Evolutionary conservation across 2,329 filamentous ascomycete genomes (phyloP).

Genomic region (Teratosphaeria destructans): DNA sequence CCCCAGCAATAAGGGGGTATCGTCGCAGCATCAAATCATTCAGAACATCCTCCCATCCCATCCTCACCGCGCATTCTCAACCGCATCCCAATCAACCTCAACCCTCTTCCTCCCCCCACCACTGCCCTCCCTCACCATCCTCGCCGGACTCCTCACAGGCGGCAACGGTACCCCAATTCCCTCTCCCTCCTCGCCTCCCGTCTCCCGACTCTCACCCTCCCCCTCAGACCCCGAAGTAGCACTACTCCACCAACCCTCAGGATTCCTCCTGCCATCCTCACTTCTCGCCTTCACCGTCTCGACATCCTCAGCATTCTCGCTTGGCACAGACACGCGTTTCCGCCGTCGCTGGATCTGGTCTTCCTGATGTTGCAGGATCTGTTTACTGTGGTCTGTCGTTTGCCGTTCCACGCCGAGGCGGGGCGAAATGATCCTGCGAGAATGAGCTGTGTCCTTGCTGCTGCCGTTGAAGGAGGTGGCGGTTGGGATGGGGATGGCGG

Average conservation of each 20-base stretch:
- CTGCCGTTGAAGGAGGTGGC: neutral
- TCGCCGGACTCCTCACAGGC: neutral
- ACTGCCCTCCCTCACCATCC: neutral
- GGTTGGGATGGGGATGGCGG: neutral
- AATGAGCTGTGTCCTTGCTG: neutral
- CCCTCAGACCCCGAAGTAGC: neutral
- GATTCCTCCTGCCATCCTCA: constrained; percentile 2
- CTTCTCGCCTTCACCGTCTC: neutral
- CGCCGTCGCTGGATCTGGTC: neutral
- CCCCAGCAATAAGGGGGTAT: neutral
- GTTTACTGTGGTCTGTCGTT: neutral
- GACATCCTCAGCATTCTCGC: neutral
- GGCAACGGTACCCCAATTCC: neutral
- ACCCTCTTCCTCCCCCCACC: neutral
- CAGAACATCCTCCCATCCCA: neutral
- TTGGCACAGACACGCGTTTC: neutral
- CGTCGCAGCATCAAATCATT: neutral
- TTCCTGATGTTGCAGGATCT: neutral
- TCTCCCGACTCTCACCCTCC: neutral
- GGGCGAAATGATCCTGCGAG: neutral
- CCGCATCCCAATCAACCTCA: neutral
- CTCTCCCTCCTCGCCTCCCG: neutral
- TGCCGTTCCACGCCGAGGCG: neutral
- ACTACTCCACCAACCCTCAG: constrained; percentile 8
- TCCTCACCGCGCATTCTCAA: neutral